Conservation (phyloP, 108 stramenopile species). For the Fistulifera pelliculosa region DNA sequence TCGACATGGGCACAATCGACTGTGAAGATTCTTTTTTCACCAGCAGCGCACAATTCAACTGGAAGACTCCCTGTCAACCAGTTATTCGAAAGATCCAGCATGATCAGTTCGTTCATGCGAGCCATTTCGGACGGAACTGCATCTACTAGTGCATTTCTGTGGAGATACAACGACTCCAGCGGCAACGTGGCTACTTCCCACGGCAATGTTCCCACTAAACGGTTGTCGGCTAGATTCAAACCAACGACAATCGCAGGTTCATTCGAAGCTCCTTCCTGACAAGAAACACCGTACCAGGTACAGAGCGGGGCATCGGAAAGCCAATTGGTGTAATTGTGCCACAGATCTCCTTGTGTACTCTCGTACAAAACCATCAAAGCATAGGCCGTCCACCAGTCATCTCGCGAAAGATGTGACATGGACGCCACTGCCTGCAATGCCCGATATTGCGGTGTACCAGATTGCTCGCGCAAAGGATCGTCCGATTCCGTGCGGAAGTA, state of each 20-base stretch:
- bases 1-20: too few species aligned
- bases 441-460: too few species aligned
- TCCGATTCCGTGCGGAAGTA: too few species aligned
- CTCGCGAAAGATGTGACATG: too few species aligned
- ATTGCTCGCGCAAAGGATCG: too few species aligned
- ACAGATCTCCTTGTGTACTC: conserved; percentile 30
- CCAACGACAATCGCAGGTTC: too few species aligned
- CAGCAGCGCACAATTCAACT: too few species aligned
- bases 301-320: conserved; percentile 21
- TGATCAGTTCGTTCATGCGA: conserved; percentile 1
- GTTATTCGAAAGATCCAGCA: conserved; percentile 9
- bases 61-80: not conserved
- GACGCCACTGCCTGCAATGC: too few species aligned
- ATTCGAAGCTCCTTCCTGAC: conserved; percentile 2
- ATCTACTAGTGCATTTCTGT: not conserved
- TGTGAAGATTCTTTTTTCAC: too few species aligned
- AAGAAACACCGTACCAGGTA: conserved; percentile 30
- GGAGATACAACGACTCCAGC: not conserved
- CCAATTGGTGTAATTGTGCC: conserved; percentile 32
- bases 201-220: conserved; percentile 6
- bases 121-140: conserved; percentile 6
- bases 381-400: conserved; percentile 7
- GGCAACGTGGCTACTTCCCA: conserved; percentile 2
- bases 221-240: conserved; percentile 2
- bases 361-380: conserved; percentile 32